A percentile compares a stretch with the other conserved stretches of the same genome.
Conservation (phyloP, 129 eudicot species). For the Deinandra increscens region DNA sequence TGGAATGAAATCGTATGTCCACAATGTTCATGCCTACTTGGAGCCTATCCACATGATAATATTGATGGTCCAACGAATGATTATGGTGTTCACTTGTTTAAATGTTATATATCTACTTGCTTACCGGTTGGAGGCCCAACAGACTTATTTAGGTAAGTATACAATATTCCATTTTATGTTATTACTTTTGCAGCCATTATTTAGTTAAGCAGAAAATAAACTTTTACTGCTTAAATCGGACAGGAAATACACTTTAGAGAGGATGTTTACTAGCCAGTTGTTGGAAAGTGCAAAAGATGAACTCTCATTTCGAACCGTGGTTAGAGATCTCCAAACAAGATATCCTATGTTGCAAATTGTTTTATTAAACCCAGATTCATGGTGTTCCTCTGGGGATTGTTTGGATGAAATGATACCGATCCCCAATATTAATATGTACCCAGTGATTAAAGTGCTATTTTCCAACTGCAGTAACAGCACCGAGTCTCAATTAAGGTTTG, state of each 20-base stretch:
- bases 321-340: slow-evolving; percentile 65
- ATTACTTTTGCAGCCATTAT: background rate
- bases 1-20: slow-evolving; percentile 76
- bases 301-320: slow-evolving; percentile 78
- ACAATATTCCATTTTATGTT: background rate
- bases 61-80: slow-evolving; percentile 26
- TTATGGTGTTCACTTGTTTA: slow-evolving; percentile 70
- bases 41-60: slow-evolving; percentile 69
- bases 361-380: slow-evolving; percentile 78
- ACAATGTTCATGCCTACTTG: slow-evolving; percentile 70
- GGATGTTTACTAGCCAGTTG: slow-evolving; percentile 78
- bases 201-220: background rate
- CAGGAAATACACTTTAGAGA: slow-evolving; percentile 80
- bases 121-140: slow-evolving; percentile 42
- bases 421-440: slow-evolving; percentile 47
- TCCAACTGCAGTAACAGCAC: slow-evolving; percentile 42
- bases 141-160: slow-evolving; percentile 61
- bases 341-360: slow-evolving; percentile 59
- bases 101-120: slow-evolving; percentile 72
- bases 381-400: slow-evolving; percentile 76
- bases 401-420: slow-evolving; percentile 38
- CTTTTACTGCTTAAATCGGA: background rate
- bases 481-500: slow-evolving; percentile 56
- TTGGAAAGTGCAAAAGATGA: slow-evolving; percentile 89
- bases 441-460: slow-evolving; percentile 69